Evolutionary conservation across 2,329 filamentous ascomycete species (phyloP).

Genomic region (Xylaria sp.): DNA sequence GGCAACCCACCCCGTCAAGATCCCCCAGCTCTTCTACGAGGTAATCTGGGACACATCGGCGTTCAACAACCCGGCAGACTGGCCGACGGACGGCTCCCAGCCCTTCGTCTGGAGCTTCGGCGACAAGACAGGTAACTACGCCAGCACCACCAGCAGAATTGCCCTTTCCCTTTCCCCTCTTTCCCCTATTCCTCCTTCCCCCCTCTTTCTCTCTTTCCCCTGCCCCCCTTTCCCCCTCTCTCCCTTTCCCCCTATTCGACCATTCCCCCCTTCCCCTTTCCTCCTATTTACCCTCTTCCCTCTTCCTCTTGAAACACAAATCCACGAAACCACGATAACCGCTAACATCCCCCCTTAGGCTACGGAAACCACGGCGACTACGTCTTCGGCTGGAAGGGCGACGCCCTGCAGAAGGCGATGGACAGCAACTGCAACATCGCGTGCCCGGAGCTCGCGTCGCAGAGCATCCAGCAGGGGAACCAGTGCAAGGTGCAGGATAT

Average conservation of each 20-base stretch:
- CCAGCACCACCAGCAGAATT: not conserved
- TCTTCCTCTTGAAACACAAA: not conserved
- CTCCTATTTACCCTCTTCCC: not conserved
- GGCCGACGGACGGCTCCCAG: slow-evolving; percentile 47
- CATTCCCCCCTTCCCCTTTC: too few relatives aligned
- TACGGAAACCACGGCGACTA: slow-evolving; percentile 40
- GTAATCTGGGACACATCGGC: slow-evolving; percentile 60
- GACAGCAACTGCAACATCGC: slow-evolving; percentile 37
- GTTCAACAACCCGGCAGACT: slow-evolving; percentile 45
- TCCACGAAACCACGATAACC: not conserved
- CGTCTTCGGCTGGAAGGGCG: slow-evolving; percentile 39
- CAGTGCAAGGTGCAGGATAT: slow-evolving; percentile 31
- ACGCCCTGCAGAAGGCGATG: slow-evolving; percentile 38
- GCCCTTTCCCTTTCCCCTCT: too few relatives aligned
- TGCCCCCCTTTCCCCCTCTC: too few relatives aligned
- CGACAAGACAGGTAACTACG: slow-evolving; percentile 24
- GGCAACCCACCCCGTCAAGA: slow-evolving; percentile 61
- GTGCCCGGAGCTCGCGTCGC: slow-evolving; percentile 29
- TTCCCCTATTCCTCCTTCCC: too few relatives aligned
- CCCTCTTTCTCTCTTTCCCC: too few relatives aligned
- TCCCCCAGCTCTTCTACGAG: slow-evolving; percentile 71
- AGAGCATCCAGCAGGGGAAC: slow-evolving; percentile 34
- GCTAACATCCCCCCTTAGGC: not conserved
- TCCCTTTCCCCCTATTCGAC: too few relatives aligned
- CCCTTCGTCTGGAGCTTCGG: slow-evolving; percentile 42